These are phyloP conservation scores for Fragosphaeria purpurea DNA, from an alignment of 2,329 filamentous ascomycete genomes.

Conservation along the genomic window DNA sequence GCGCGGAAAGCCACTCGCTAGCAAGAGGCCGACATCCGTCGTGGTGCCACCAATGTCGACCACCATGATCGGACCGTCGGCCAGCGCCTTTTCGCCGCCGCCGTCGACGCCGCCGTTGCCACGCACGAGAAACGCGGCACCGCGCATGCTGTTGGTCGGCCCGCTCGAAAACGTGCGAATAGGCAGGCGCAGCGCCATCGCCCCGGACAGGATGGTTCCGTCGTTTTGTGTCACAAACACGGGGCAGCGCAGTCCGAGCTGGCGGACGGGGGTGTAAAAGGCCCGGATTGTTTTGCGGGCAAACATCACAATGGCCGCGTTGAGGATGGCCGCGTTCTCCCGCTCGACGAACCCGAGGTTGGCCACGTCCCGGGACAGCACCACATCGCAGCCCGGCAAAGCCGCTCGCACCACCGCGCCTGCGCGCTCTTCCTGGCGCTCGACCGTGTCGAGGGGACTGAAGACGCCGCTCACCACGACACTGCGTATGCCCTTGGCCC, in stretches of 20 bases:
- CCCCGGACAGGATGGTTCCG: conserved; percentile 47
- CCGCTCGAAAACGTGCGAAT: conserved; percentile 54
- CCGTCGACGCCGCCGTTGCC: conserved; percentile 17
- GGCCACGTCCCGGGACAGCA: conserved; percentile 41
- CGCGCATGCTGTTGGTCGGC: conserved; percentile 54
- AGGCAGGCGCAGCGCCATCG: conserved; percentile 43
- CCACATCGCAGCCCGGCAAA: conserved; percentile 33
- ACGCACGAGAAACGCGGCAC: conserved; percentile 48
- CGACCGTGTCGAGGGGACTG: conserved; percentile 39
- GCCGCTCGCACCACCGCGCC: conserved; percentile 30
- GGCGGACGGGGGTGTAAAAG: conserved; percentile 42
- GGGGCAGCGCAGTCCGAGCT: conserved; percentile 40
- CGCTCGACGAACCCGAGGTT: conserved; percentile 48
- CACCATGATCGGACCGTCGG: conserved; percentile 39
- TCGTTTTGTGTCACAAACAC: conserved; percentile 56
- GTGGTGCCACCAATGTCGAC: conserved; percentile 60
- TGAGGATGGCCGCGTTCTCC: conserved; percentile 56
- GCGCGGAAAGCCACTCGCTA: conserved; percentile 52
- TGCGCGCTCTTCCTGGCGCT: conserved; percentile 38
- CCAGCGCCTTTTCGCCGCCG: neutral
- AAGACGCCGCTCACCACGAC: conserved; percentile 42
- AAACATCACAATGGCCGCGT: conserved; percentile 50
- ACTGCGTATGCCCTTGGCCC: conserved; percentile 31
- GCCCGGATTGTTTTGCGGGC: conserved; percentile 45
- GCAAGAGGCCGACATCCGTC: conserved; percentile 51